Conservation (phyloP, 352 stramenopile species). For the Pythium rhizo-oryzae region DNA sequence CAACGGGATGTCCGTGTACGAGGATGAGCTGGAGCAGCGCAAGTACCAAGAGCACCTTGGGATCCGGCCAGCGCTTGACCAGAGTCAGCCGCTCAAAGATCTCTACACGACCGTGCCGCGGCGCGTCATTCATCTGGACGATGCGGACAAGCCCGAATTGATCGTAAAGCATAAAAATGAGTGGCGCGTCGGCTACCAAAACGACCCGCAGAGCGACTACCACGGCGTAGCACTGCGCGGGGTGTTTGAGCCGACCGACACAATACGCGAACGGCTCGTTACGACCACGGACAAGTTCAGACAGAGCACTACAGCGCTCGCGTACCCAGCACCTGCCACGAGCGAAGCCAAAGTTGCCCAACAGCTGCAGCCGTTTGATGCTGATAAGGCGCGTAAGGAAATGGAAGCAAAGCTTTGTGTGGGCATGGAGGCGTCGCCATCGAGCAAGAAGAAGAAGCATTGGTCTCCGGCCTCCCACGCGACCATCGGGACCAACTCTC, state of each 20-base stretch:
- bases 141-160: conserved; percentile 11
- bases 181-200: conserved; percentile 56
- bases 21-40: conserved; percentile 50
- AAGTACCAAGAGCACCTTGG: conserved; percentile 56
- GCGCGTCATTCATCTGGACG: conserved; percentile 22
- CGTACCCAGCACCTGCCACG: conserved; percentile 17
- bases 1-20: conserved; percentile 26
- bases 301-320: conserved; percentile 12
- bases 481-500: conserved; percentile 5
- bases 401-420: conserved; percentile 21
- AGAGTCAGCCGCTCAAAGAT: conserved; percentile 45
- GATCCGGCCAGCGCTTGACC: conserved; percentile 51
- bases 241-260: conserved; percentile 54
- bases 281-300: conserved; percentile 11
- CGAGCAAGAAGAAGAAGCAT: conserved; percentile 14
- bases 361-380: conserved; percentile 22
- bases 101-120: conserved; percentile 55
- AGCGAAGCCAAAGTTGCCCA: conserved; percentile 1
- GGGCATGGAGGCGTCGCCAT: conserved; percentile 5
- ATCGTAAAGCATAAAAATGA: conserved; percentile 29
- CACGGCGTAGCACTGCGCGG: conserved; percentile 33
- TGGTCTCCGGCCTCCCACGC: conserved; percentile 52
- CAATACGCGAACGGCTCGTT: conserved; percentile 35
- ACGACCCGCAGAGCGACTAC: conserved; percentile 38
- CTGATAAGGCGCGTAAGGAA: conserved; percentile 21